A percentile compares a stretch with the other conserved stretches of the same genome.
Evolutionary conservation across 805 yeast species (phyloP).

Genomic region (Kuraishia molischiana): DNA sequence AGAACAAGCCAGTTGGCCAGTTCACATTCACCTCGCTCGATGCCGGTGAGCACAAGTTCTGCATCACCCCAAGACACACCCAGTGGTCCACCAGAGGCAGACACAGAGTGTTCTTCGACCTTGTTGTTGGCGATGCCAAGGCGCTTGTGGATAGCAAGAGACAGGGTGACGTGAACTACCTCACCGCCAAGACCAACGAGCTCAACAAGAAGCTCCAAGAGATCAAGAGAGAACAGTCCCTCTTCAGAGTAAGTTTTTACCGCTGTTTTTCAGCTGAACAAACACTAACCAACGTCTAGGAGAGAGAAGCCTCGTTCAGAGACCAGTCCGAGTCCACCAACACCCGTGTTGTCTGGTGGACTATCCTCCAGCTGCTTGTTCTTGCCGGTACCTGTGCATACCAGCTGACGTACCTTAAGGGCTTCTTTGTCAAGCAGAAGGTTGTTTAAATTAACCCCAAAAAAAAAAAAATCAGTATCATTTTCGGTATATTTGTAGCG

Average conservation of each 20-base stretch:
- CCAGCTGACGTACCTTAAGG: constrained; percentile 66
- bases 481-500: no score
- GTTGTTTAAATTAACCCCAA: constrained; percentile 41
- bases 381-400: constrained; percentile 60
- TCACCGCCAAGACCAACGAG: constrained; percentile 47
- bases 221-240: constrained; percentile 54
- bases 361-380: constrained; percentile 54
- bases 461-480: no score
- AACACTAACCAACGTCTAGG: constrained; percentile 12
- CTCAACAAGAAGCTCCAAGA: constrained; percentile 48
- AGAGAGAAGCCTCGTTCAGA: constrained; percentile 67
- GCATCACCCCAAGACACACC: constrained; percentile 45
- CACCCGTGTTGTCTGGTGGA: constrained; percentile 65
- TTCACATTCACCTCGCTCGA: constrained; percentile 67
- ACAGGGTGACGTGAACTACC: constrained; percentile 40
- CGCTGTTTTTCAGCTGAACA: neutral
- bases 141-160: constrained; percentile 62
- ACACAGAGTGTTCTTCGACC: constrained; percentile 63
- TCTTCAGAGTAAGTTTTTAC: constrained; percentile 35
- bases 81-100: constrained; percentile 35
- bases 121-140: constrained; percentile 56
- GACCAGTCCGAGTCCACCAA: constrained; percentile 64
- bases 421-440: constrained; percentile 74
- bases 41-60: constrained; percentile 71
- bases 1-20: constrained; percentile 54